Evolutionary conservation across 1,284 basidiomycete genomes (phyloP), one percentile per base, ranked within the genome.

Genomic region (Xerocomus minutiporus): DNA sequence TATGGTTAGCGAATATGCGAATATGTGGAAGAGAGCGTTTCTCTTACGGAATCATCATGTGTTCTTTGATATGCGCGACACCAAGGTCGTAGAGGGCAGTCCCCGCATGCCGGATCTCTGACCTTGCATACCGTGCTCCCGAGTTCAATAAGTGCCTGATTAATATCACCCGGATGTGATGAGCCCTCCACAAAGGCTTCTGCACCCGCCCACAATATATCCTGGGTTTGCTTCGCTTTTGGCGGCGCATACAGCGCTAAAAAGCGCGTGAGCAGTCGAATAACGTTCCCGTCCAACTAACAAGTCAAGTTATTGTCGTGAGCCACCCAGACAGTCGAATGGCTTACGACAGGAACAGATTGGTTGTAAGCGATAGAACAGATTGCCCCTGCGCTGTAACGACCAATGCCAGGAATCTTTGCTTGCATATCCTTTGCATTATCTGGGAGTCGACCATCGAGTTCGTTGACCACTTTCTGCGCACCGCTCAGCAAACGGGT

Each of bases 51-150:
- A 26, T 36, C 35, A 6, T 46, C 15, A 11, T 50, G 60, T n/a
- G 46, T 47, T 41, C 46, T 43, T 53, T 72, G 68, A 57, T 84
- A 84, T 1, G 87, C 93, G 28, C 73, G 71, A 63, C 94, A 97
- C 70, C 80, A 80, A 15, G 69, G 55, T 46, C 69, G 76, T 31
- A 97, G 57, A 8, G 93, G 91, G 70, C 94, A 97, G 13, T 71
- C 65, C 8, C 60, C 68, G 60, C 94, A 97, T 8, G 75, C 71
- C 5, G 94, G 93, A 50, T 86, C 81, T 52, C 82, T 83, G 29
- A 91, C 87, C 68, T 87, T 92, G 73, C 94, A 97, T 2, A 97
- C 80, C 2, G 92, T 95, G 63, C 90, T 90, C 40, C 93, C 93
- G 4, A 97, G 81, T 62, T 92, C 90, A 58, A 91, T 92, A 36